Percentiles rank a stretch among this genome's conserved stretches.
These are phyloP conservation scores for Dictyostelium intermedium DNA, from an alignment of 78 protist species.

Conservation along the genomic window DNA sequence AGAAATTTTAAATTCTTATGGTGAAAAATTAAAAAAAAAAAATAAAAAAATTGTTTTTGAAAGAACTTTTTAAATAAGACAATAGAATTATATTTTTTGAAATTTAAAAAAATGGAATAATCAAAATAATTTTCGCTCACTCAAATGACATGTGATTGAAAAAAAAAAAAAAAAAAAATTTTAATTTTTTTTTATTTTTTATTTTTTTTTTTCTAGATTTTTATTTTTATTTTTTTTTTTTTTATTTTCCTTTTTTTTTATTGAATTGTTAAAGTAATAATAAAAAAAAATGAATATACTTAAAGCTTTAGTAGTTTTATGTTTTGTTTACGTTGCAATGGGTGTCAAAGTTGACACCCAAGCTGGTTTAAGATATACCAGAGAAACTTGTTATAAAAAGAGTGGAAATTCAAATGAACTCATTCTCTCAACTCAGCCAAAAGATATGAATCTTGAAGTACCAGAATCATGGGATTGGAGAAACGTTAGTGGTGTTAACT, in stretches of 20 bases:
- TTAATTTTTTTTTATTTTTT: background rate
- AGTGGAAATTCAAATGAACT: background rate
- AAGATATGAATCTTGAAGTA: background rate
- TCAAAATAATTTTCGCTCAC: too few species aligned
- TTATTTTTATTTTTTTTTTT: background rate
- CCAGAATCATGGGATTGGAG: conserved; percentile 72
- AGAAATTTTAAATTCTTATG: too few species aligned
- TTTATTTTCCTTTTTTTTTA: background rate
- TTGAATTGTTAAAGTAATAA: background rate
- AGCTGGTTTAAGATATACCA: background rate
- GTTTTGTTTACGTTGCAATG: background rate
- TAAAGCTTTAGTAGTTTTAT: conserved; percentile 2
- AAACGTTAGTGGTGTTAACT: conserved; percentile 67
- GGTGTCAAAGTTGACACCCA: background rate
- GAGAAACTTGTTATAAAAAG: conserved; percentile 25
- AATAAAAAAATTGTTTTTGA: too few species aligned
- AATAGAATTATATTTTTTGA: too few species aligned
- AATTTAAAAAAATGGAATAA: too few species aligned
- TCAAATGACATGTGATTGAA: too few species aligned
- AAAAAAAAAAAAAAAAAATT: background rate
- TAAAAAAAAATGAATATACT: background rate
- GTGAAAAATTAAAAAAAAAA: too few species aligned
- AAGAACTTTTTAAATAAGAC: too few species aligned
- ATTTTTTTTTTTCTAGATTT: background rate
- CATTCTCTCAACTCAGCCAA: conserved; percentile 37